These are phyloP conservation scores for Lactifluus echinatus DNA, from an alignment of 768 basidiomycete genomes.

Conservation along the genomic window DNA sequence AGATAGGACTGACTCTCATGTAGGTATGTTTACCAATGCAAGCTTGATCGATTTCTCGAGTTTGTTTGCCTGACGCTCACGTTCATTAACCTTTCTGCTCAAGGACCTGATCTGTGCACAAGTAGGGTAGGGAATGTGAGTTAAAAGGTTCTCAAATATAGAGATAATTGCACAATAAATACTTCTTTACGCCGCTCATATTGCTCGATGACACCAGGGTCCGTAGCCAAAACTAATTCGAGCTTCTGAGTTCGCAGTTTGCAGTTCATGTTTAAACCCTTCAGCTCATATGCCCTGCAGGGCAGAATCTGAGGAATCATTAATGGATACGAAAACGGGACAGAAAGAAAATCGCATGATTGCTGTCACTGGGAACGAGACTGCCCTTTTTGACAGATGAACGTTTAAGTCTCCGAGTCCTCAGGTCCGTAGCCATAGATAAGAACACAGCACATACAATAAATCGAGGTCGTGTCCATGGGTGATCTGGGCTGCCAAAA, in stretches of 20 bases:
- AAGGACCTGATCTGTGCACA: constrained; percentile 54
- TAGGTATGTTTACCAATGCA: constrained; percentile 41
- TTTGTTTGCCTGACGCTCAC: constrained; percentile 41
- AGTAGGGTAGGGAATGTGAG: not conserved
- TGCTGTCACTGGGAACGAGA: too few relatives aligned
- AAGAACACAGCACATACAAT: too few relatives aligned
- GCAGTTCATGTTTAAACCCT: constrained; percentile 54
- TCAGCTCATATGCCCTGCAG: constrained; percentile 49
- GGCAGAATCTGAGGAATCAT: too few relatives aligned
- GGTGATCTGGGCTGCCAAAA: too few relatives aligned
- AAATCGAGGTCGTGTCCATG: too few relatives aligned
- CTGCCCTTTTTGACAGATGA: too few relatives aligned
- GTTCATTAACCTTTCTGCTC: constrained; percentile 43
- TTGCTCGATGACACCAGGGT: constrained; percentile 67
- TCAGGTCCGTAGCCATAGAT: too few relatives aligned
- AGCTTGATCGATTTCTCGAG: constrained; percentile 53
- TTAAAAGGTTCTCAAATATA: not conserved
- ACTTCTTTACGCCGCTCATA: constrained; percentile 79
- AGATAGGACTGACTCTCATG: not conserved
- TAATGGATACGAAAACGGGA: too few relatives aligned
- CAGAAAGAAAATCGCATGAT: too few relatives aligned
- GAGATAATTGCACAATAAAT: constrained; percentile 22
- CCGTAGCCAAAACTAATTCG: constrained; percentile 62
- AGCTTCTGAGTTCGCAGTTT: constrained; percentile 54
- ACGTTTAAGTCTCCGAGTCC: too few relatives aligned